Percentiles rank a stretch among this genome's conserved stretches.
These are phyloP conservation scores for Colletotrichum viniferum DNA, from an alignment of 2,329 filamentous ascomycete genomes.

Conservation along the genomic window DNA sequence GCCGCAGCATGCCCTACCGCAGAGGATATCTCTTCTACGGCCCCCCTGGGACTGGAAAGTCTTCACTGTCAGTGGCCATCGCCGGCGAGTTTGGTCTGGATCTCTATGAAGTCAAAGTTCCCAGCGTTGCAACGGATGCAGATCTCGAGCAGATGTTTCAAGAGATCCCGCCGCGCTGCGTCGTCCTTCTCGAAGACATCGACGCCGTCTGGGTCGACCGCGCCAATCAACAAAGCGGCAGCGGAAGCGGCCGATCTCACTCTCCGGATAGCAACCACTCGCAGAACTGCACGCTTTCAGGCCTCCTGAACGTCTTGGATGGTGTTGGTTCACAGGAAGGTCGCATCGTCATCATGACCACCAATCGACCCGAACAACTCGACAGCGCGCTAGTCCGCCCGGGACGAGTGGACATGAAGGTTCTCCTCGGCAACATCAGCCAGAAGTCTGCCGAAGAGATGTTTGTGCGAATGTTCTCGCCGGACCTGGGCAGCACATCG, in stretches of 20 bases:
- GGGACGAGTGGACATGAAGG: constrained; percentile 68
- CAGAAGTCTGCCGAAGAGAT: constrained; percentile 47
- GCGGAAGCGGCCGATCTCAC: constrained; percentile 4
- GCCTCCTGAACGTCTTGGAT: constrained; percentile 72
- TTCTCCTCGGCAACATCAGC: constrained; percentile 58
- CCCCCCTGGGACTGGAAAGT: constrained; percentile 66
- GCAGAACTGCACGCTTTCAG: constrained; percentile 59
- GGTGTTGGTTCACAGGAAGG: constrained; percentile 74
- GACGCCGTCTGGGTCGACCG: constrained; percentile 45
- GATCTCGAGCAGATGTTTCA: constrained; percentile 55
- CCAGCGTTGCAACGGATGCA: constrained; percentile 55
- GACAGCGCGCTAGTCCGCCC: constrained; percentile 69
- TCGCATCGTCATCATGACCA: constrained; percentile 76
- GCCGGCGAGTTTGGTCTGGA: constrained; percentile 56
- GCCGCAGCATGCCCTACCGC: constrained; percentile 50
- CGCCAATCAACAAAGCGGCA: constrained; percentile 20
- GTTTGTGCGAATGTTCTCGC: constrained; percentile 51
- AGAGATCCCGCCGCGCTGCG: constrained; percentile 55
- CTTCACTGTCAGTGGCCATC: constrained; percentile 56
- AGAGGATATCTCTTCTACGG: constrained; percentile 41
- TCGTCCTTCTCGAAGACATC: constrained; percentile 60
- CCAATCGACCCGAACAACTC: constrained; percentile 68
- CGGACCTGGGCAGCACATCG: constrained; percentile 32
- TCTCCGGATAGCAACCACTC: constrained; percentile 2
- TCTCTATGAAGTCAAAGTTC: constrained; percentile 53